These are phyloP conservation scores for Nannochloris sp. DNA, from an alignment of 139 green algal species.

Conservation along the genomic window DNA sequence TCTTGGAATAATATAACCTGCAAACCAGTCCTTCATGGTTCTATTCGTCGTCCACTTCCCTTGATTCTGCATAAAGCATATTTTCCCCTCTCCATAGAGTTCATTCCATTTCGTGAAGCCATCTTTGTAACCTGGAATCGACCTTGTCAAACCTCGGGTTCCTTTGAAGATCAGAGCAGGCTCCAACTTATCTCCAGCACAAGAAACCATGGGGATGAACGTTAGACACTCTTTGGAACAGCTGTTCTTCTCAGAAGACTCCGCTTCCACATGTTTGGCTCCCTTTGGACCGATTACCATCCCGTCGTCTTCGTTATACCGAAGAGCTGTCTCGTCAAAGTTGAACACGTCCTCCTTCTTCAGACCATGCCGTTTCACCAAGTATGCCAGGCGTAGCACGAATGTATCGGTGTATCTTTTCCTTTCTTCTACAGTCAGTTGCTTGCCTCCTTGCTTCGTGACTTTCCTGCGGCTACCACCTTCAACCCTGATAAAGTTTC, in stretches of 20 bases:
- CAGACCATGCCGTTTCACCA: no score
- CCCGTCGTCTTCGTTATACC: no score
- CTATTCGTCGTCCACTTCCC: conserved; percentile 1
- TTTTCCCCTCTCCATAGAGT: conserved; percentile 1
- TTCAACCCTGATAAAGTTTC: not conserved
- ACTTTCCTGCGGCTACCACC: not conserved
- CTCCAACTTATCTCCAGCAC: not conserved
- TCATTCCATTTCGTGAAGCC: conserved; percentile 1
- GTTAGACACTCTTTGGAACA: not conserved
- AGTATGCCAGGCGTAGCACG: no score
- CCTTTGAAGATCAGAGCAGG: conserved; percentile 1
- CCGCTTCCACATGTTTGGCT: no score
- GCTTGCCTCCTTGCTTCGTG: conserved; percentile 1
- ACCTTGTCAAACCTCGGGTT: not conserved
- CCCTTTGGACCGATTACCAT: no score
- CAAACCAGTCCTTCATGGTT: not conserved
- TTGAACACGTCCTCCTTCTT: no score
- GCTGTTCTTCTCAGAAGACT: not conserved
- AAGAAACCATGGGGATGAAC: not conserved
- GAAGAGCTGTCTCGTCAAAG: no score
- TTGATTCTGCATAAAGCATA: conserved; percentile 2
- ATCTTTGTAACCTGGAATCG: conserved; percentile 6
- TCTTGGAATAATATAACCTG: not conserved
- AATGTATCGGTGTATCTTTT: no score
- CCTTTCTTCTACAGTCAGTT: no score